A percentile compares a stretch with the other conserved stretches of the same genome.
These are phyloP conservation scores for Schizopora paradoxa DNA, from an alignment of 1,284 basidiomycete genomes.

Conservation along the genomic window DNA sequence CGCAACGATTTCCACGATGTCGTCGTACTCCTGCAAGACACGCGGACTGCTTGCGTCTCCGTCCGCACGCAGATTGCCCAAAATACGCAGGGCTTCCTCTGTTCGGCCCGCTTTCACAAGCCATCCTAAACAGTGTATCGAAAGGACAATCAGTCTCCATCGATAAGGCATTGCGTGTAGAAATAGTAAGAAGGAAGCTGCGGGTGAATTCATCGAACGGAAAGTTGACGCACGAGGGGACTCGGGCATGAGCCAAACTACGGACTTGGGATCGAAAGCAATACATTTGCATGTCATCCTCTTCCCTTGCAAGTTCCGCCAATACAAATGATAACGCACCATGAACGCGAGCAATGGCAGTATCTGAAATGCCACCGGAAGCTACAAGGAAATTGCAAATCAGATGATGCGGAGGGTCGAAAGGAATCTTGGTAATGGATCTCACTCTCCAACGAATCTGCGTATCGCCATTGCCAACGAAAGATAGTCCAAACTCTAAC, in stretches of 20 bases:
- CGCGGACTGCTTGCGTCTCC: conserved; percentile 18
- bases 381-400: conserved; percentile 25
- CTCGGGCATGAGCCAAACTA: conserved; percentile 39
- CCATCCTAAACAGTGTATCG: conserved; percentile 33
- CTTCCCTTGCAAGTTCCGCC: conserved; percentile 11
- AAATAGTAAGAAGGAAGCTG: no score
- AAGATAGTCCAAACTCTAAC: conserved; percentile 47
- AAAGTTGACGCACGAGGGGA: conserved; percentile 36
- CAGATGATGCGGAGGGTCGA: background rate
- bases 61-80: conserved; percentile 29
- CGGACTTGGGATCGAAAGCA: conserved; percentile 21
- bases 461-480: conserved; percentile 39
- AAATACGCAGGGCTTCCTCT: conserved; percentile 40
- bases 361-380: conserved; percentile 46
- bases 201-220: no score
- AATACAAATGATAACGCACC: conserved; percentile 23
- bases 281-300: conserved; percentile 24
- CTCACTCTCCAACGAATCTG: conserved; percentile 39
- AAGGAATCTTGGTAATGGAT: background rate
- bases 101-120: conserved; percentile 46
- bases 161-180: no score
- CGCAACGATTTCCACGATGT: conserved; percentile 38
- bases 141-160: no score
- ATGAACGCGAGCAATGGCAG: conserved; percentile 41
- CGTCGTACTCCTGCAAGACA: conserved; percentile 30